These are phyloP conservation scores for Thuidium tamariscinum DNA, from an alignment of 225 moss, liverwort and hornwort species.

Conservation along the genomic window DNA sequence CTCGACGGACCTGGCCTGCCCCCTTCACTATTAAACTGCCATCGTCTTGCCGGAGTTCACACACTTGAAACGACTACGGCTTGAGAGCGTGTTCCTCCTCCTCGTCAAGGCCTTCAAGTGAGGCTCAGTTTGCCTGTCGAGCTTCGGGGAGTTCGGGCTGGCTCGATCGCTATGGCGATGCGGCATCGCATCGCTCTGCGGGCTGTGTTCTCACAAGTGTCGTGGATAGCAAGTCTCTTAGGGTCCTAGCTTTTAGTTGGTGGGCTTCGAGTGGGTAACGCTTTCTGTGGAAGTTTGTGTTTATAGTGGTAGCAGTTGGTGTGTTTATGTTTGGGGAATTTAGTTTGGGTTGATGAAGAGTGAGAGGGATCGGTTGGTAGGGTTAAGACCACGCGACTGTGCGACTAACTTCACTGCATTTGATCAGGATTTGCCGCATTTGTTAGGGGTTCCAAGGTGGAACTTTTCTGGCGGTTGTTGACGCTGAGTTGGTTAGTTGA, in stretches of 20 bases:
- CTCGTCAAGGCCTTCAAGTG: neutral
- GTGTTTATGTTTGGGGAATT: neutral
- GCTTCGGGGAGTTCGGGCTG: neutral
- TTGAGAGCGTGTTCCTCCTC: too few species aligned
- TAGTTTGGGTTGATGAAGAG: neutral
- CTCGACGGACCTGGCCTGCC: neutral
- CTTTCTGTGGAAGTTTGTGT: neutral
- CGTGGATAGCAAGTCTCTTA: neutral
- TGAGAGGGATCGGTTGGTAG: neutral
- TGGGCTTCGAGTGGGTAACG: neutral
- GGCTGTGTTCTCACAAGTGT: neutral
- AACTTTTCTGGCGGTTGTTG: too few species aligned
- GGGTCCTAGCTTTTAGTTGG: neutral
- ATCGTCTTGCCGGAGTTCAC: neutral
- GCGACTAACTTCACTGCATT: neutral
- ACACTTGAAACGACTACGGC: neutral
- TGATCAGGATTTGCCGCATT: neutral
- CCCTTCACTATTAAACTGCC: slow-evolving; percentile 12
- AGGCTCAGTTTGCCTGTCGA: too few species aligned
- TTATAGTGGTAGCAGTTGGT: neutral
- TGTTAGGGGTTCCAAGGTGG: neutral
- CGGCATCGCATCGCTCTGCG: neutral
- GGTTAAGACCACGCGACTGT: neutral
- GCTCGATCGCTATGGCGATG: neutral
- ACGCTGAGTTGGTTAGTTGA: neutral